Evolutionary conservation across 1,139 yeast genomes (phyloP).

Genomic region (Scheffersomyces stambukii): DNA sequence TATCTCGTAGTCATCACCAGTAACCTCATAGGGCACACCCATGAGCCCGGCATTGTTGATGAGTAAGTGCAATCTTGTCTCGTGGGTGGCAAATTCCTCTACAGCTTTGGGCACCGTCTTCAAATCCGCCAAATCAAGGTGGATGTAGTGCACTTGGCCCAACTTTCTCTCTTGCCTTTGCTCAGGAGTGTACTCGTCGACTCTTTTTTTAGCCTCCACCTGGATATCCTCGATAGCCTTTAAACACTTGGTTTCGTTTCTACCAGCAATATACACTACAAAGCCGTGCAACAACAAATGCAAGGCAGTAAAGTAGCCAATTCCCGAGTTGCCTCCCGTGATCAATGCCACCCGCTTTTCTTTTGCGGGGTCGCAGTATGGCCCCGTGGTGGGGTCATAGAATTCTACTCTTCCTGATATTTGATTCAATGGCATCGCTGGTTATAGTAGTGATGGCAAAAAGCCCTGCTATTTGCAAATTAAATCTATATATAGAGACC

Average conservation of each 20-base stretch:
- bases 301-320: conserved; percentile 40
- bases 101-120: conserved; percentile 28
- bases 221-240: conserved; percentile 35
- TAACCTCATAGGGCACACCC: conserved; percentile 33
- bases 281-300: conserved; percentile 43
- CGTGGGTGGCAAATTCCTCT: conserved; percentile 19
- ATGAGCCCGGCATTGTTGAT: conserved; percentile 42
- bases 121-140: conserved; percentile 33
- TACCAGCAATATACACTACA: conserved; percentile 38
- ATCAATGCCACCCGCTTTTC: conserved; percentile 39
- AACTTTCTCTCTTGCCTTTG: conserved; percentile 13
- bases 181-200: conserved; percentile 11
- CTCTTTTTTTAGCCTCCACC: conserved; percentile 17
- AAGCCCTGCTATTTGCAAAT: no score
- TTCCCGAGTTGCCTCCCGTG: conserved; percentile 46
- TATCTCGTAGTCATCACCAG: conserved; percentile 36
- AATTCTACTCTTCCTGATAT: conserved; percentile 7
- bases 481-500: no score
- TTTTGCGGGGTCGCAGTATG: conserved; percentile 31
- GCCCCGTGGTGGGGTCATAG: conserved; percentile 24
- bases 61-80: conserved; percentile 28
- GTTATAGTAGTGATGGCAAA: no score
- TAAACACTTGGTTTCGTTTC: conserved; percentile 31
- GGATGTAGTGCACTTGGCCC: conserved; percentile 27
- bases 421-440: no score